phyloP scores from a whole-genome alignment of 2,329 filamentous ascomycete genomes.

The Phialemoniopsis sp. region DNA sequence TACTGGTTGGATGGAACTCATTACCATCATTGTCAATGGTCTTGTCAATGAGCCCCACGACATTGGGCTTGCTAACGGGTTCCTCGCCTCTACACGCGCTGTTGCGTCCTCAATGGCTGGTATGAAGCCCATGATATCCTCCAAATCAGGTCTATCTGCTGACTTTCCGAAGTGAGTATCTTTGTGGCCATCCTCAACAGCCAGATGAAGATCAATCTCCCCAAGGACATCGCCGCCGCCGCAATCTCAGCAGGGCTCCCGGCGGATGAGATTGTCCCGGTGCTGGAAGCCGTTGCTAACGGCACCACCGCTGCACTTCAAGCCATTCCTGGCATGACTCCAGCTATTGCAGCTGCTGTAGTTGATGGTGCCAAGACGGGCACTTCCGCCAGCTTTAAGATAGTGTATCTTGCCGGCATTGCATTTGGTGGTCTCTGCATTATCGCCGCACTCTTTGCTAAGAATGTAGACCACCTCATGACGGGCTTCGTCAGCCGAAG shows the following conservation, averaged over 20 bases:
- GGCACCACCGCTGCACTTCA: slow-evolving; percentile 3
- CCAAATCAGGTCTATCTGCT: too few relatives aligned
- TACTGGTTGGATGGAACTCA: slow-evolving; percentile 8
- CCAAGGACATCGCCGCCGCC: slow-evolving; percentile 2
- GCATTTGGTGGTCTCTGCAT: slow-evolving; percentile 7
- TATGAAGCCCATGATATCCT: too few relatives aligned
- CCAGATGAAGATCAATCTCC: too few relatives aligned
- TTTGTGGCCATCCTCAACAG: slow-evolving; percentile 5
- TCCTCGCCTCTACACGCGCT: too few relatives aligned
- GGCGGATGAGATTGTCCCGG: not conserved
- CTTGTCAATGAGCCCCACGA: slow-evolving; percentile 8
- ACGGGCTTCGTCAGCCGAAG: slow-evolving; percentile 7
- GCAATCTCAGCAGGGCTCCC: slow-evolving; percentile 4
- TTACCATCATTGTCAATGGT: slow-evolving; percentile 6
- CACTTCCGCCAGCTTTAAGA: slow-evolving; percentile 3
- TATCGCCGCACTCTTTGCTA: slow-evolving; percentile 5
- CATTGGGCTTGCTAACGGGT: slow-evolving; percentile 8
- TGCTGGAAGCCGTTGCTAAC: slow-evolving; percentile 1
- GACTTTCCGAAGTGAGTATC: too few relatives aligned
- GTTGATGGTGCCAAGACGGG: slow-evolving; percentile 3
- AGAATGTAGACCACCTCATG: slow-evolving; percentile 5
- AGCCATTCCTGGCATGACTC: slow-evolving; percentile 6
- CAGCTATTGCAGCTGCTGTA: slow-evolving; percentile 4
- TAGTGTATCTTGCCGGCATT: slow-evolving; percentile 7
- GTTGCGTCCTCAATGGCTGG: too few relatives aligned